Conservation (phyloP, 2,329 filamentous ascomycete genomes). For the Pestalotiopsis sp. region DNA sequence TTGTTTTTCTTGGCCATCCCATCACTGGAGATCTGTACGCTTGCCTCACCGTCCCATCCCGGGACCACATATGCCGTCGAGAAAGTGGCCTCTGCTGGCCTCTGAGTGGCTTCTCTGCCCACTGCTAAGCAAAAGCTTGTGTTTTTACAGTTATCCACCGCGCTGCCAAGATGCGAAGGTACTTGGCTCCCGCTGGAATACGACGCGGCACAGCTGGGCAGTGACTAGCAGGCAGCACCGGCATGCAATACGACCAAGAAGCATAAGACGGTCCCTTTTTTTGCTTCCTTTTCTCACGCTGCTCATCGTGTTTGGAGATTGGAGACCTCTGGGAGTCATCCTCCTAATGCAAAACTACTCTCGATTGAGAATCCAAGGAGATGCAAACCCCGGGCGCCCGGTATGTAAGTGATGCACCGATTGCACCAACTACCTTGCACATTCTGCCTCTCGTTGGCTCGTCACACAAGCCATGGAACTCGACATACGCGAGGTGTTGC, state of each 20-base stretch:
- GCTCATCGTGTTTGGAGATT: background rate
- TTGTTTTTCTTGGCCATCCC: background rate
- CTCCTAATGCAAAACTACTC: background rate
- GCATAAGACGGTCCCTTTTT: background rate
- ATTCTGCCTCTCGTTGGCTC: constrained; percentile 4
- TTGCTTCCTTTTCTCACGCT: background rate
- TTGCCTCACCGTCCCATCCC: background rate
- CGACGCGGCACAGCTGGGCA: background rate
- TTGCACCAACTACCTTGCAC: constrained; percentile 22
- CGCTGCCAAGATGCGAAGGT: background rate
- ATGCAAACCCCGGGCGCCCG: background rate
- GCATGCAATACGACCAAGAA: background rate
- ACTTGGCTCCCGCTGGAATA: background rate
- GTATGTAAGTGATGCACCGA: constrained; percentile 19
- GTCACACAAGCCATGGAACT: background rate
- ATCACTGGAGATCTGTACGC: background rate
- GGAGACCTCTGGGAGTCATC: background rate
- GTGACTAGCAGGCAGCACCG: background rate
- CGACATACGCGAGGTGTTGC: background rate
- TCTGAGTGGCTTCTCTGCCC: background rate
- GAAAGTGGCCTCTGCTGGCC: background rate
- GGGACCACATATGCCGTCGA: background rate
- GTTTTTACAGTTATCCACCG: background rate
- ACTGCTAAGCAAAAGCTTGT: background rate
- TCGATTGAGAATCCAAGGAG: background rate